Percentiles rank a stretch among this genome's conserved stretches.
These are phyloP conservation scores for Waltergamsia citrina DNA, from an alignment of 2,329 filamentous ascomycete genomes.

Conservation along the genomic window DNA sequence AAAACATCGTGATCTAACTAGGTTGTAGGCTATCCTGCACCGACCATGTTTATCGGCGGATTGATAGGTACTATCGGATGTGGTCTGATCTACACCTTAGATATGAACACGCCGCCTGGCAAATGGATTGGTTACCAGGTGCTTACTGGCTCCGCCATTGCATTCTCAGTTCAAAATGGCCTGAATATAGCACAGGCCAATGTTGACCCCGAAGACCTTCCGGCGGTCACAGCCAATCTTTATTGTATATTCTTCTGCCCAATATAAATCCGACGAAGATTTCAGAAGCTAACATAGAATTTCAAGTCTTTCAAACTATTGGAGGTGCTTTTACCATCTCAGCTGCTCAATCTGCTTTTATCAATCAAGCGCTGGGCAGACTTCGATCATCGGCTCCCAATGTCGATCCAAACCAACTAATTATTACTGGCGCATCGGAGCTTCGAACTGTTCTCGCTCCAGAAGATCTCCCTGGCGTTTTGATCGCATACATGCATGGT, in stretches of 20 bases:
- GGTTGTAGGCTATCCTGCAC: slow-evolving; percentile 7
- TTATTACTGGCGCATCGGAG: slow-evolving; percentile 33
- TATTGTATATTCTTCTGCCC: background rate
- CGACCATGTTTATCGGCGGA: slow-evolving; percentile 23
- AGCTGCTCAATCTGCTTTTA: slow-evolving; percentile 26
- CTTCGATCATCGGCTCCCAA: slow-evolving; percentile 15
- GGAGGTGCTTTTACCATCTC: slow-evolving; percentile 32
- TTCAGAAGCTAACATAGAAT: background rate
- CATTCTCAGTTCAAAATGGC: slow-evolving; percentile 29
- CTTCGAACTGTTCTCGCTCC: slow-evolving; percentile 35
- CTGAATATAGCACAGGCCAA: slow-evolving; percentile 31
- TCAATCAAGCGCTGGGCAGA: slow-evolving; percentile 19
- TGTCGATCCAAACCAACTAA: slow-evolving; percentile 17
- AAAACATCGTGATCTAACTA: background rate
- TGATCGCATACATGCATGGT: slow-evolving; percentile 46
- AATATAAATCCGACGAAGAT: background rate
- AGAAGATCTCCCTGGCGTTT: slow-evolving; percentile 35
- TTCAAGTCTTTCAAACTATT: slow-evolving; percentile 27
- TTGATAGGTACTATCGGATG: slow-evolving; percentile 16
- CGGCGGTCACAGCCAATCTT: slow-evolving; percentile 4
- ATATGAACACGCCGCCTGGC: background rate
- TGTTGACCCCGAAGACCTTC: slow-evolving; percentile 1
- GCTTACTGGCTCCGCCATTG: slow-evolving; percentile 30
- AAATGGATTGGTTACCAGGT: slow-evolving; percentile 12
- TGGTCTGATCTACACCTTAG: slow-evolving; percentile 21